Evolutionary conservation across 31 red algal species (phyloP), one percentile per base, ranked within the genome.

Genomic region (Asparagopsis taxiformis): DNA sequence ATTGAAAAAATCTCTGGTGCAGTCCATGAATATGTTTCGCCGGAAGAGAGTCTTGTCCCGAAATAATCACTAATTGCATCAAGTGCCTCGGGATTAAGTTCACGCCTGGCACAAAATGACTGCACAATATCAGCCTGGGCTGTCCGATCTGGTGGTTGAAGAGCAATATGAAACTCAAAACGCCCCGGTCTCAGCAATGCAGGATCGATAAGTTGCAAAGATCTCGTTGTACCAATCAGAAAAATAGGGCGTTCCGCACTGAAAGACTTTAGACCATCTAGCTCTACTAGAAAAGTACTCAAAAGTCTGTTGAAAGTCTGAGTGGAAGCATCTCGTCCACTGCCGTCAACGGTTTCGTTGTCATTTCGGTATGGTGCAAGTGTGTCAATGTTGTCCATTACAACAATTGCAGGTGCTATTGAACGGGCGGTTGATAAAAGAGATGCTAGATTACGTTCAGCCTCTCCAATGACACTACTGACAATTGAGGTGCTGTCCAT

Each of bases 141-240:
- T 13, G 31, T 20, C 17, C 17, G 33, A 34, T 67, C 63, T 5
- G 63, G 63, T 6, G 32, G 33, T 19, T 34, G 31, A 3, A 67
- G 2, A 46, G 19, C 43, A 28, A 72, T 35, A 28, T 72, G 68
- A 4, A 72, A 13, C 50, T 72, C 68, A 15, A 72, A 54, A 55
- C 68, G 68, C 3, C 68, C 68, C 4, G 68, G 68, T 29, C 68
- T 43, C 50, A 72, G 1, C 55, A 72, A 34, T 32, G 68, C 68
- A 15, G 68, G 22, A 32, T 72, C 68, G 30, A 72, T 67, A 24
- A 67, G 37, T 3, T 67, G 22, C 0, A 54, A 30, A 30, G 68
- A 72, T 72, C 68, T 15, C 16, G 68, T 55, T 4, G 68, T 72
- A 17, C 28, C 68, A 34, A 72, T 0, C 21, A 72, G n/a, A 31